phyloP scores from a whole-genome alignment of 139 green algal genomes.

The Yamagishiella unicocca region DNA sequence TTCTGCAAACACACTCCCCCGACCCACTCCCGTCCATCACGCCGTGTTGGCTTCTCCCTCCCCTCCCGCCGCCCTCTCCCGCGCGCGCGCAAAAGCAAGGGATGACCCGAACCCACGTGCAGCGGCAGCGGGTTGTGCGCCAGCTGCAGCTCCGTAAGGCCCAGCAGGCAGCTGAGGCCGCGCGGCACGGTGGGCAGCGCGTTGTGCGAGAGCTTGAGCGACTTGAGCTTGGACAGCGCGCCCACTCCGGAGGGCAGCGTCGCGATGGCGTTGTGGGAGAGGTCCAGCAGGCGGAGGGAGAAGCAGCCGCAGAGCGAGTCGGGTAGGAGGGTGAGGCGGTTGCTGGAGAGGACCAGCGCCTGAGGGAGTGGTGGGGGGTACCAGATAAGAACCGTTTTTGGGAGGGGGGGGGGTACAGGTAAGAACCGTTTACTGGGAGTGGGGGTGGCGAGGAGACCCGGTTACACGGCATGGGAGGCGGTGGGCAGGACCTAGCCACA shows the following conservation, averaged over 20 bases:
- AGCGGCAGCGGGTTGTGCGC: conserved; percentile 53
- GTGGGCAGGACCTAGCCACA: no score
- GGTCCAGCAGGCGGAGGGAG: conserved; percentile 63
- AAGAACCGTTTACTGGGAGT: no score
- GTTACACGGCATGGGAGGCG: no score
- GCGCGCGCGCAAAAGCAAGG: no score
- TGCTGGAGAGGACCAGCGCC: conserved; percentile 56
- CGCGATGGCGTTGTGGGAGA: conserved; percentile 53
- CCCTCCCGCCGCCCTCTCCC: no score
- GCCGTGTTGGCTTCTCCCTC: neutral
- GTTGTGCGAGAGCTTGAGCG: conserved; percentile 48
- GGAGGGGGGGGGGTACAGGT: no score
- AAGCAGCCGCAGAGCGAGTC: conserved; percentile 37
- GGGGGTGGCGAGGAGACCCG: no score
- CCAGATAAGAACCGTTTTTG: no score
- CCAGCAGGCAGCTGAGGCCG: conserved; percentile 23
- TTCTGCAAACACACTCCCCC: no score
- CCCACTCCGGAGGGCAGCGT: conserved; percentile 36
- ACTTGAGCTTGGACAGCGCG: conserved; percentile 44
- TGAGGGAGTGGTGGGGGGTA: no score
- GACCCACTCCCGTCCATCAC: no score
- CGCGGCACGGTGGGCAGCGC: conserved; percentile 33
- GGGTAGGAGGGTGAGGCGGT: conserved; percentile 50
- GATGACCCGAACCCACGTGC: neutral
- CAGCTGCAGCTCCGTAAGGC: conserved; percentile 51